A percentile compares a stretch with the other conserved stretches of the same genome.
Conservation (phyloP, 2,329 filamentous ascomycete genomes). For the Nemania abortiva region DNA sequence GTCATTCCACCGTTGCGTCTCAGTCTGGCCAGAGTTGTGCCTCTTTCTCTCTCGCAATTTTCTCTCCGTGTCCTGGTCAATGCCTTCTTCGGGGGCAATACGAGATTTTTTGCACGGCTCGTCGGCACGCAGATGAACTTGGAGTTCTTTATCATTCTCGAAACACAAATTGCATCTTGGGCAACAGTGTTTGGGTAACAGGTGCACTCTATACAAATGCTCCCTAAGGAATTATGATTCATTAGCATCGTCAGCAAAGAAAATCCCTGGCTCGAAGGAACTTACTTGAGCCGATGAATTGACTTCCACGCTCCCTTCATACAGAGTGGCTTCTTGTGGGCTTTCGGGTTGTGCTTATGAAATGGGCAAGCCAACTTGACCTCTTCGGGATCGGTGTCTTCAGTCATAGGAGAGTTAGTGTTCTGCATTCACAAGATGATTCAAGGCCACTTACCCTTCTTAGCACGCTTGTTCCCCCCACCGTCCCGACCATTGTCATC, state of each 20-base stretch:
- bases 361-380: conserved; percentile 54
- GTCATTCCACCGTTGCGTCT: conserved; percentile 50
- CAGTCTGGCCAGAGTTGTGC: conserved; percentile 43
- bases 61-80: conserved; percentile 48
- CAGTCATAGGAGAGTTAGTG: conserved; percentile 22
- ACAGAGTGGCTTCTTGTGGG: conserved; percentile 40
- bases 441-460: conserved; percentile 43
- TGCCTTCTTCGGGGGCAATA: conserved; percentile 43
- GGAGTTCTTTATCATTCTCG: conserved; percentile 43
- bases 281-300: conserved; percentile 51
- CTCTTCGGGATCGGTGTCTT: conserved; percentile 46
- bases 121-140: conserved; percentile 48
- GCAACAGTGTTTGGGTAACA: conserved; percentile 47
- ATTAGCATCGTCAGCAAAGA: conserved; percentile 18
- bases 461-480: conserved; percentile 54
- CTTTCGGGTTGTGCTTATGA: conserved; percentile 52
- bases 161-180: conserved; percentile 47
- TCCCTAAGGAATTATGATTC: conserved; percentile 40
- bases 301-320: conserved; percentile 47
- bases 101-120: conserved; percentile 47
- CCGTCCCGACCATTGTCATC: conserved; percentile 50
- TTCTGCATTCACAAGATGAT: background rate
- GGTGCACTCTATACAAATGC: conserved; percentile 49
- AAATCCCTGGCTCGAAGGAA: background rate
- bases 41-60: conserved; percentile 48